These are phyloP conservation scores for Aspergillus ochraceoroseus DNA, from an alignment of 2,329 filamentous ascomycete species.

Conservation along the genomic window DNA sequence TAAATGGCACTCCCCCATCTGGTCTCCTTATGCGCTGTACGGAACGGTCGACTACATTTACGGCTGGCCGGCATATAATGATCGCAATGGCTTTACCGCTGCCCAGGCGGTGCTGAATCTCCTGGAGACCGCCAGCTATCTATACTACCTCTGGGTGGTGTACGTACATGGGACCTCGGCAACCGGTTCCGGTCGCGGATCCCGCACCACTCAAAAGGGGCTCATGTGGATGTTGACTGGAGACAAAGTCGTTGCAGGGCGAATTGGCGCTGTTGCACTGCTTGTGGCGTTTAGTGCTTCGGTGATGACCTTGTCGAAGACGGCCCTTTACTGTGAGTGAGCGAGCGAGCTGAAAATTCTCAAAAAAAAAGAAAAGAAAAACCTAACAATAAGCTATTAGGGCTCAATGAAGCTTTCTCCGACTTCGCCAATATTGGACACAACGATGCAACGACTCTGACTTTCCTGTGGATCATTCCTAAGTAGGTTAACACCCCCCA, in stretches of 20 bases:
- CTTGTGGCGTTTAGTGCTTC: slow-evolving; percentile 56
- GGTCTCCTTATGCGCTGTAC: slow-evolving; percentile 74
- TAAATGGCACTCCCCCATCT: slow-evolving; percentile 65
- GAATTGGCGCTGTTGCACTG: slow-evolving; percentile 51
- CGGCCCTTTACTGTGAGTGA: slow-evolving; percentile 58
- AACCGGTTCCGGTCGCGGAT: slow-evolving; percentile 19
- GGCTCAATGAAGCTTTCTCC: slow-evolving; percentile 57
- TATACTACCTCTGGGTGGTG: slow-evolving; percentile 56
- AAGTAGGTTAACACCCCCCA: slow-evolving; percentile 50
- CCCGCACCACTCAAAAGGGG: slow-evolving; percentile 31
- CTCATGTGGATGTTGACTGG: slow-evolving; percentile 45
- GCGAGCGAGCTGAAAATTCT: too few species aligned
- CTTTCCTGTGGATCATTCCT: slow-evolving; percentile 60
- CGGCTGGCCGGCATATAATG: slow-evolving; percentile 66
- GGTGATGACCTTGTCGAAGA: slow-evolving; percentile 64
- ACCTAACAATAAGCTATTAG: too few species aligned
- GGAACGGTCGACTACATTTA: slow-evolving; percentile 75
- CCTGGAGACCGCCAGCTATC: slow-evolving; percentile 63
- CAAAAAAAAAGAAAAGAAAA: too few species aligned
- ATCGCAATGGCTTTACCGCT: slow-evolving; percentile 66
- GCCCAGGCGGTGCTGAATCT: slow-evolving; percentile 68
- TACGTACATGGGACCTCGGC: slow-evolving; percentile 40
- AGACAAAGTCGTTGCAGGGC: slow-evolving; percentile 50
- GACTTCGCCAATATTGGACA: slow-evolving; percentile 60
- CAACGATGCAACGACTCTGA: slow-evolving; percentile 51